Base-by-base conservation (phyloP, 441 rosid genomes). In the Arabidopsis lyrata region DNA sequence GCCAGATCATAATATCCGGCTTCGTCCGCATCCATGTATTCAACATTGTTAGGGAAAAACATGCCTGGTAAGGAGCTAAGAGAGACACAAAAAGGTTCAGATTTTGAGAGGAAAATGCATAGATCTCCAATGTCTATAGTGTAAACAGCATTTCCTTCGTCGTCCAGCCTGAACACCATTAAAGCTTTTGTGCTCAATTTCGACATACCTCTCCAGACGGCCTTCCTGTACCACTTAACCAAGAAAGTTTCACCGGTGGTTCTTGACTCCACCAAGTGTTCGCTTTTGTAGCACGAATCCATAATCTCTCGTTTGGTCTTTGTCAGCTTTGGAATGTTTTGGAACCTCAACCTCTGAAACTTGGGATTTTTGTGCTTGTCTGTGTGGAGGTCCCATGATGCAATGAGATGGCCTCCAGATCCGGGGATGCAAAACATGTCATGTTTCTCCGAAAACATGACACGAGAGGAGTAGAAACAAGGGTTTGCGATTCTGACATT, bases 71-170 rank as follows among this genome's bases (percentile, higher is more conserved):
- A 13, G 15, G 16, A 27, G 35, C 35, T 13, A 27, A 12, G 4
- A 27, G 58, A n/a, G 35, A 53, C 16, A 53, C 57, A 53, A 6
- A 24, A 53, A 6, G 34, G 34, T 13, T 53, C 57, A 53, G 57
- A 24, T 9, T 22, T 53, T 53, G 57, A 13, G 34, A 53, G 58
- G 35, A 53, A 6, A 27, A 53, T 45, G 49, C 49, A 45, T 3
- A 68, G 34, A 55, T 56, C 73, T 31, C 63, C 63, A 8, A 56
- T 68, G 44, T 68, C 73, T 42, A 8, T 34, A 61, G 66, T 61
- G 22, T 61, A 39, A 1, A 61, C 50, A 24, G 66, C 66, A 16
- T 42, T 61, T n/a, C 49, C 20, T 45, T 45, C 2, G 49, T 45
- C 49, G 6, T 45, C 49, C 6, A 45, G 49, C 49, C 12, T 67